phyloP scores from a whole-genome alignment of 164 flowering plant species.

The Nymphaea colorata region DNA sequence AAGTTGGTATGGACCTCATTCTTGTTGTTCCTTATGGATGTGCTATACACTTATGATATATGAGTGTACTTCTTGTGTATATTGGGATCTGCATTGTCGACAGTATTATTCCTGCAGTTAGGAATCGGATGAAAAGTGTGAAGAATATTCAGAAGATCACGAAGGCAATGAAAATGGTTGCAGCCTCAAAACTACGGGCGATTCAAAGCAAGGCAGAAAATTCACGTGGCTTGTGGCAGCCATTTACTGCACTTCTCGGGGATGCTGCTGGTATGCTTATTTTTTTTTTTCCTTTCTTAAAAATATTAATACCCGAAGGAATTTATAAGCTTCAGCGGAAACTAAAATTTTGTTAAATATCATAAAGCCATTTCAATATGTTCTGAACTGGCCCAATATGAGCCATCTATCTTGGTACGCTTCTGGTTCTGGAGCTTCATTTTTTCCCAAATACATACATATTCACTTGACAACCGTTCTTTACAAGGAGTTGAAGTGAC shows the following conservation, averaged over 20 bases:
- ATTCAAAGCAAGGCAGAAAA: constrained; percentile 84
- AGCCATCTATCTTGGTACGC: too few relatives aligned
- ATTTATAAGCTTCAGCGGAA: too few relatives aligned
- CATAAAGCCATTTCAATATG: too few relatives aligned
- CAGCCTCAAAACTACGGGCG: constrained; percentile 89
- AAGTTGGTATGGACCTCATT: constrained; percentile 46
- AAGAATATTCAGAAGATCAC: constrained; percentile 94
- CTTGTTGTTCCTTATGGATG: not conserved
- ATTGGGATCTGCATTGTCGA: not conserved
- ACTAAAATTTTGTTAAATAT: too few relatives aligned
- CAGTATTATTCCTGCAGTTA: constrained; percentile 35
- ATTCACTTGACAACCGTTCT: too few relatives aligned
- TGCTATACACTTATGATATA: not conserved
- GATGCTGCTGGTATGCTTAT: constrained; percentile 68
- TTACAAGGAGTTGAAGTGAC: too few relatives aligned
- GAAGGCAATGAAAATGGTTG: constrained; percentile 99
- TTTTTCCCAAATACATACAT: too few relatives aligned
- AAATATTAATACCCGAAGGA: not conserved
- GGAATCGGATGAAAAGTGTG: constrained; percentile 97
- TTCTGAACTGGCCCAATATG: too few relatives aligned
- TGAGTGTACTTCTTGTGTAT: not conserved
- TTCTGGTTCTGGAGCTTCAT: too few relatives aligned
- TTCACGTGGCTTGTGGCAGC: constrained; percentile 99
- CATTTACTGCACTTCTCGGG: constrained; percentile 93
- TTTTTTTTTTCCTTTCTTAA: not conserved